Conservation (phyloP, 2,329 filamentous ascomycete genomes). For the Hypomyces perniciosus region DNA sequence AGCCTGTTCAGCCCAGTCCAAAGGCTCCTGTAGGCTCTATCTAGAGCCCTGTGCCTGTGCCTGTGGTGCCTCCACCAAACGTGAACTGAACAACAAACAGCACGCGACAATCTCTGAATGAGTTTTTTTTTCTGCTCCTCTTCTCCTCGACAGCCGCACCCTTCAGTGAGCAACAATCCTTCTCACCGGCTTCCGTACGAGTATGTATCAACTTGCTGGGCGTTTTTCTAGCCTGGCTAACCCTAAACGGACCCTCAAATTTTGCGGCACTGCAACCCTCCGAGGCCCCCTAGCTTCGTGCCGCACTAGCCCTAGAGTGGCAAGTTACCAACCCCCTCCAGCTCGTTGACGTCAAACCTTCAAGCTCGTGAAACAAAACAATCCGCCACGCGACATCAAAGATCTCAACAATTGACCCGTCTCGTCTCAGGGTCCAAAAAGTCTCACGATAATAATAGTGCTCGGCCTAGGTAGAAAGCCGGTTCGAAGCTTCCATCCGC, state of each 20-base stretch:
- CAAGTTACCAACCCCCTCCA: not conserved
- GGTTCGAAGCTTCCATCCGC: not conserved
- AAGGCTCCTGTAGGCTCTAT: not conserved
- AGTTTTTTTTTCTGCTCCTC: too few species aligned
- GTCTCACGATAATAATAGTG: too few species aligned
- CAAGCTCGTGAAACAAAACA: constrained; percentile 3
- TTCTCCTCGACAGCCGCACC: too few species aligned
- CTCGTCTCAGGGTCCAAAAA: not conserved
- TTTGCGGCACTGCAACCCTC: constrained; percentile 9
- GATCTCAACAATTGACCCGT: not conserved
- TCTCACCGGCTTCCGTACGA: not conserved
- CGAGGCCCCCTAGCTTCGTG: not conserved
- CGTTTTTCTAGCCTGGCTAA: constrained; percentile 6
- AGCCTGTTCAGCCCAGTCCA: constrained; percentile 7
- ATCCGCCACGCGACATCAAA: constrained; percentile 1
- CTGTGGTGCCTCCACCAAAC: too few species aligned
- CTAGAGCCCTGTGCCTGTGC: too few species aligned
- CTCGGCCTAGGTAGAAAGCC: too few species aligned
- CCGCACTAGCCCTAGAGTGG: not conserved
- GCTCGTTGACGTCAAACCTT: constrained; percentile 3
- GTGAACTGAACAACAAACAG: too few species aligned
- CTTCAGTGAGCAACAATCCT: not conserved
- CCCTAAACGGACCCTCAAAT: constrained; percentile 5
- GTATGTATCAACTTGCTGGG: not conserved
- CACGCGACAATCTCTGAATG: too few species aligned